phyloP scores from a whole-genome alignment of 768 basidiomycete species.

The Boletus pseudopeckii region DNA sequence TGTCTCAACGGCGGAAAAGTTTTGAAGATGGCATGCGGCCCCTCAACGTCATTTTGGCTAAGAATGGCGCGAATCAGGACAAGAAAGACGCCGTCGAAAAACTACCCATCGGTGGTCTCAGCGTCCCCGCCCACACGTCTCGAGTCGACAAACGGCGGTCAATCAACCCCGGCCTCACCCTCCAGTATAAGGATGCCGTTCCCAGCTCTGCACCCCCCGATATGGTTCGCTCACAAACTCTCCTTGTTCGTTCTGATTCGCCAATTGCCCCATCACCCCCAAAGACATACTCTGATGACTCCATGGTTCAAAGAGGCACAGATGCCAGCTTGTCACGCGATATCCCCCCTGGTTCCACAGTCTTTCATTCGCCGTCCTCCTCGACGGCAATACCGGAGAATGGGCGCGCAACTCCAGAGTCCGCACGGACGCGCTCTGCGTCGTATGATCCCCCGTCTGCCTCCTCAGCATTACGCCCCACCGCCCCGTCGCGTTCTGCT shows the following conservation, averaged over 20 bases:
- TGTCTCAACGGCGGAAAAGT: slow-evolving; percentile 36
- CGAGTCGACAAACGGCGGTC: slow-evolving; percentile 49
- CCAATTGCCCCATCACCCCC: slow-evolving; percentile 23
- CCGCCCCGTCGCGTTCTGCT: slow-evolving; percentile 15
- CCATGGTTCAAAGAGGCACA: slow-evolving; percentile 17
- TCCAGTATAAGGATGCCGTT: slow-evolving; percentile 24
- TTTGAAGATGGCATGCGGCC: slow-evolving; percentile 44
- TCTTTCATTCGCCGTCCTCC: slow-evolving; percentile 38
- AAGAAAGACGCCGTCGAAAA: slow-evolving; percentile 9
- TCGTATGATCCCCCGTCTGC: slow-evolving; percentile 29
- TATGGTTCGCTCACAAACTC: slow-evolving; percentile 31
- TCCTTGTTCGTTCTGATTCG: slow-evolving; percentile 24
- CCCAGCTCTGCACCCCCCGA: slow-evolving; percentile 21
- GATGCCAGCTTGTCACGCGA: slow-evolving; percentile 28
- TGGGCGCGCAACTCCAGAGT: slow-evolving; percentile 37
- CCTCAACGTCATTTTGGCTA: slow-evolving; percentile 33
- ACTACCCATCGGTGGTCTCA: slow-evolving; percentile 14
- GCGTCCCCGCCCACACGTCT: slow-evolving; percentile 29
- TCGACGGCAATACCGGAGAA: slow-evolving; percentile 34
- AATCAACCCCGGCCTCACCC: slow-evolving; percentile 49
- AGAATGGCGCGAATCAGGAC: slow-evolving; percentile 11
- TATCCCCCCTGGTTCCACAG: slow-evolving; percentile 24
- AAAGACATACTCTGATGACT: slow-evolving; percentile 12
- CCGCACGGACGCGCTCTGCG: slow-evolving; percentile 37
- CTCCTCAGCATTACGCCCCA: slow-evolving; percentile 4